Conservation (phyloP, 2,329 filamentous ascomycete genomes). For the Aureobasidium pullulans region DNA sequence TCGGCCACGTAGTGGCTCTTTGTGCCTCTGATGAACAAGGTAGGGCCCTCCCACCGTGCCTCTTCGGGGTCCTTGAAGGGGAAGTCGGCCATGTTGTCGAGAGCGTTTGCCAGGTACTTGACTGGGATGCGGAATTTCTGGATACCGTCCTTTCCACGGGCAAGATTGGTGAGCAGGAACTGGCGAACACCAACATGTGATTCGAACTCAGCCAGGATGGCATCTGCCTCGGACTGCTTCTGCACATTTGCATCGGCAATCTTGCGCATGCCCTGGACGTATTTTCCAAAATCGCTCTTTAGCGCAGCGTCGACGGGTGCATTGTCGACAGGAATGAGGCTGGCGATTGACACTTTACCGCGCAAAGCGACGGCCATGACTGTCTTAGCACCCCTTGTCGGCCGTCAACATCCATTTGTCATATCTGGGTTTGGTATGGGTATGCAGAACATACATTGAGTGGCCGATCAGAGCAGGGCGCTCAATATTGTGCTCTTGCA, state of each 20-base stretch:
- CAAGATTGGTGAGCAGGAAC: conserved; percentile 82
- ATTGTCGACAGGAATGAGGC: conserved; percentile 83
- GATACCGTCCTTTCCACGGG: conserved; percentile 46
- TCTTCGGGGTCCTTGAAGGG: conserved; percentile 69
- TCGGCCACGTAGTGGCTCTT: conserved; percentile 73
- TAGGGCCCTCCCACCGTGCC: conserved; percentile 64
- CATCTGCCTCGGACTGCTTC: conserved; percentile 70
- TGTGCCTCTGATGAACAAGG: conserved; percentile 73
- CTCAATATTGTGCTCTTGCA: conserved; percentile 61
- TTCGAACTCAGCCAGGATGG: conserved; percentile 69
- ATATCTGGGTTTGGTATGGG: not conserved
- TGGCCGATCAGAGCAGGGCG: conserved; percentile 79
- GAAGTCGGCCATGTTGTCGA: conserved; percentile 79
- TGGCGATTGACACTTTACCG: conserved; percentile 58
- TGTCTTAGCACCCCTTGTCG: conserved; percentile 64
- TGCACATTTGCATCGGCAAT: conserved; percentile 64
- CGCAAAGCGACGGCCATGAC: conserved; percentile 80
- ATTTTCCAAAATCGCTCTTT: conserved; percentile 66
- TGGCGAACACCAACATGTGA: conserved; percentile 70
- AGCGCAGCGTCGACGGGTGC: conserved; percentile 77
- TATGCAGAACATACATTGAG: conserved; percentile 59
- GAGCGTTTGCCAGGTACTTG: conserved; percentile 55
- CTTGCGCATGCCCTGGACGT: conserved; percentile 75
- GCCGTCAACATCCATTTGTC: conserved; percentile 32
- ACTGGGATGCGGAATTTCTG: conserved; percentile 77